phyloP scores from a whole-genome alignment of 2,329 filamentous ascomycete species.

The Fusarium albosuccineum region DNA sequence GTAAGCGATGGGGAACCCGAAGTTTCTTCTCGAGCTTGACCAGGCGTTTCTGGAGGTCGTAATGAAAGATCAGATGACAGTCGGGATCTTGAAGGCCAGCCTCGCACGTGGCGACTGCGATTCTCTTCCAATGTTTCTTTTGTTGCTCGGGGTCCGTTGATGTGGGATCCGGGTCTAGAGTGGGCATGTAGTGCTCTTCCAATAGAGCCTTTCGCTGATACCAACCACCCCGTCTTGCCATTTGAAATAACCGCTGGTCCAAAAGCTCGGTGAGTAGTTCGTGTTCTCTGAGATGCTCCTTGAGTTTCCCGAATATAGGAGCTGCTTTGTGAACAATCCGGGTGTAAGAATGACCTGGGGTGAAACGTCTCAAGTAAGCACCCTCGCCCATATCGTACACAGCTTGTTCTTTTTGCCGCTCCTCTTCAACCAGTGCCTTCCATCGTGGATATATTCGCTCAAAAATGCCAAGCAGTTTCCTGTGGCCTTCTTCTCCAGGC shows the following conservation, averaged over 20 bases:
- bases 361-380: conserved; percentile 89
- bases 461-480: conserved; percentile 78
- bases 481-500: conserved; percentile 73
- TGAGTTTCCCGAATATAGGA: conserved; percentile 82
- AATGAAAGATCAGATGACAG: conserved; percentile 93
- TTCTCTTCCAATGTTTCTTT: conserved; percentile 85
- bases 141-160: conserved; percentile 62
- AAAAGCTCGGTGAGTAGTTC: conserved; percentile 80
- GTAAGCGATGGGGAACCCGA: conserved; percentile 84
- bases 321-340: conserved; percentile 91
- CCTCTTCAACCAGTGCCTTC: conserved; percentile 78
- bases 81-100: conserved; percentile 86
- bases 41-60: conserved; percentile 94
- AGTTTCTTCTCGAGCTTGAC: conserved; percentile 88
- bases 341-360: conserved; percentile 92
- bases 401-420: conserved; percentile 80
- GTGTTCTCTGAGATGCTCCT: conserved; percentile 83
- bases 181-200: conserved; percentile 94
- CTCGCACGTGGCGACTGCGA: conserved; percentile 86
- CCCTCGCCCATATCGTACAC: conserved; percentile 87
- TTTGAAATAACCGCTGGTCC: conserved; percentile 84
- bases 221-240: conserved; percentile 88
- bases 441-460: conserved; percentile 85
- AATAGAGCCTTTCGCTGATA: conserved; percentile 95
- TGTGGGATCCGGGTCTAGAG: conserved; percentile 61